Base-by-base conservation (phyloP, 371 early-diverging fungal genomes). In the Mortierella sp. region DNA sequence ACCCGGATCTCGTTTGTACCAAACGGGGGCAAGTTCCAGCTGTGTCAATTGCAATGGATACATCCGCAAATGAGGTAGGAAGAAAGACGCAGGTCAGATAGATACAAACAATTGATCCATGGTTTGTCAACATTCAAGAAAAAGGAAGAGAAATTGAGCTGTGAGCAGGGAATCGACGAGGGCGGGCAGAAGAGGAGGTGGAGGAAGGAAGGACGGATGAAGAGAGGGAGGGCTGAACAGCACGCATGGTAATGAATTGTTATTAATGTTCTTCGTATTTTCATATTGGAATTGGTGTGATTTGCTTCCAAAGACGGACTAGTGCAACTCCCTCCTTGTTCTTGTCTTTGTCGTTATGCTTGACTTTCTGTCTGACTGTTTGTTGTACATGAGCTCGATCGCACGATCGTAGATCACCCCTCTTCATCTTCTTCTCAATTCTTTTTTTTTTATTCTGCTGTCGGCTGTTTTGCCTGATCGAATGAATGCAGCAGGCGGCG, bases 11-110 rank as follows among this genome's bases (percentile, higher is more conserved):
- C 87, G 18, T 80, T 81, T 5, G 88, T 74, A 35, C 86, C 82
- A 58, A 89, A 86, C 27, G 87, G 48, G 44, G 88, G 88, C 18
- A 82, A 86, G 70, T 76, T 86, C 89, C 89, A 89, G 74, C 89
- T 89, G 68, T 76, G 44, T 71, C 21, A 21, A 24, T 11, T 27
- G 24, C 4, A 16, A 58, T 32, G 71, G 12, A 21, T 24, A 21
- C 14, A 29, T 11, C 27, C 35, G 21, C 32, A 35, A 18, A 58
- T 1, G 7, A 32, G 4, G 29, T 46, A 16, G 41, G 32, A 38
- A 29, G 38, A 49, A n/a, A 6, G 27, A 32, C 14, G 32, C 14
- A 60, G 65, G 35, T 21, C 54, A 63, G 35, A 55, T 38, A 6
- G 41, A 41, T 41, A 41, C 41, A 41, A 41, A 41, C 27, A 21